Percentiles rank a stretch among this genome's conserved stretches.
These are phyloP conservation scores for Caloboletus inedulis DNA, from an alignment of 1,284 basidiomycete genomes.

Conservation along the genomic window DNA sequence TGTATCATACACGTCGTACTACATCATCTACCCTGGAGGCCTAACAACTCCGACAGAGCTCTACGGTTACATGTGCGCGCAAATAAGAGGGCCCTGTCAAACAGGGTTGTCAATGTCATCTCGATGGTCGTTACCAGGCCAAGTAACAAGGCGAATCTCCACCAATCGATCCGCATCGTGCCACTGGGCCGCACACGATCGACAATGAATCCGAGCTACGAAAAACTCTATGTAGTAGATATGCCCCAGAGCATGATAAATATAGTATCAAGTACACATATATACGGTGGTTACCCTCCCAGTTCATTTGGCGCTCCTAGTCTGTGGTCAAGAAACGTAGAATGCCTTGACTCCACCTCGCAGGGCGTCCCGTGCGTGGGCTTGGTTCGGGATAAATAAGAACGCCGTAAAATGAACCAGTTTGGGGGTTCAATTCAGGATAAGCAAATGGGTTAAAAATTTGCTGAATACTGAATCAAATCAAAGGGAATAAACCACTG, in stretches of 20 bases:
- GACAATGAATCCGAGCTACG: not conserved
- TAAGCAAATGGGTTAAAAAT: constrained; percentile 15
- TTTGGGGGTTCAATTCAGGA: constrained; percentile 22
- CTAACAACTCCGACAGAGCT: not conserved
- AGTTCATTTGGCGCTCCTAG: constrained; percentile 3
- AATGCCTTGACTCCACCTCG: constrained; percentile 1
- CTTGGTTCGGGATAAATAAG: constrained; percentile 28
- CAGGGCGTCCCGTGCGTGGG: constrained; percentile 6
- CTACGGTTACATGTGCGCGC: not conserved
- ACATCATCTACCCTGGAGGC: not conserved
- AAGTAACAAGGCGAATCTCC: not conserved
- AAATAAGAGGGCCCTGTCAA: not conserved
- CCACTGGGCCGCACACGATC: constrained; percentile 3
- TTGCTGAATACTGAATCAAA: constrained; percentile 22
- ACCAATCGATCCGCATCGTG: constrained; percentile 10
- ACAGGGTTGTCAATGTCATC: not conserved
- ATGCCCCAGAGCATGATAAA: constrained; percentile 18
- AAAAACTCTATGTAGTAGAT: constrained; percentile 19
- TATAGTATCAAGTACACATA: constrained; percentile 26
- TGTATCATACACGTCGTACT: not conserved
- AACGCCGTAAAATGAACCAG: constrained; percentile 12
- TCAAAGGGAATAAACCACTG: constrained; percentile 16
- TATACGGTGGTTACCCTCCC: constrained; percentile 11
- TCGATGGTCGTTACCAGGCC: not conserved
- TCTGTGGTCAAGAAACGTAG: constrained; percentile 3